Conservation (phyloP, 441 rosid species). For the Erodium chrysanthum region DNA sequence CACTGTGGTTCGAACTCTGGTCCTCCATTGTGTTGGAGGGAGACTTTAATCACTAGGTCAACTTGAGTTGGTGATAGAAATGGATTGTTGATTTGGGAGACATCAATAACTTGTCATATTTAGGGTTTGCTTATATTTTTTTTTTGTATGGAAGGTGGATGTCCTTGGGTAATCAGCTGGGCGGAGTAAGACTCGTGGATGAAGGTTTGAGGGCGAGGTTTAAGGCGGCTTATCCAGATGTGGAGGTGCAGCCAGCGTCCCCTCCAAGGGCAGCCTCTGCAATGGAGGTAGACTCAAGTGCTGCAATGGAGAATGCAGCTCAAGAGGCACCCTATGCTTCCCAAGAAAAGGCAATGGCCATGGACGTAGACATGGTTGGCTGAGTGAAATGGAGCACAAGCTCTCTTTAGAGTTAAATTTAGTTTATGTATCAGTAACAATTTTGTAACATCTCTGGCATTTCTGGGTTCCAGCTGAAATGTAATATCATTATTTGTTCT, state of each 20-base stretch:
- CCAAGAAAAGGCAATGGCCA: constrained; percentile 20
- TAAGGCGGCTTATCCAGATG: constrained; percentile 86
- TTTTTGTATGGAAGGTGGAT: constrained; percentile 77
- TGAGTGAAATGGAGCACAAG: background rate
- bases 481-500: background rate
- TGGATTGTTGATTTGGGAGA: too few relatives aligned
- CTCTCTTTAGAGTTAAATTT: background rate
- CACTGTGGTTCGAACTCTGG: too few relatives aligned
- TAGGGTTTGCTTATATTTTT: too few relatives aligned
- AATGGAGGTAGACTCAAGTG: constrained; percentile 54
- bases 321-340: constrained; percentile 19
- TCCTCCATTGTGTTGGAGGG: too few relatives aligned
- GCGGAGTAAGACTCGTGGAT: constrained; percentile 71
- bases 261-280: constrained; percentile 66
- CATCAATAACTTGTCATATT: background rate
- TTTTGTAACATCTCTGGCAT: too few relatives aligned
- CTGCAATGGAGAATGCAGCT: constrained; percentile 20
- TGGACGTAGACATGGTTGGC: constrained; percentile 34
- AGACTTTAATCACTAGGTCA: too few relatives aligned
- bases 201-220: constrained; percentile 87
- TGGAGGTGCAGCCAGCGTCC: constrained; percentile 71
- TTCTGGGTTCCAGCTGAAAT: background rate
- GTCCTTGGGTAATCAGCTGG: constrained; percentile 88
- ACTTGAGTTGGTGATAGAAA: too few relatives aligned
- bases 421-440: background rate